A percentile compares a stretch with the other conserved stretches of the same genome.
Evolutionary conservation across 192 early-diverging fungal species (phyloP).

Genomic region (Phycomyces nitens): DNA sequence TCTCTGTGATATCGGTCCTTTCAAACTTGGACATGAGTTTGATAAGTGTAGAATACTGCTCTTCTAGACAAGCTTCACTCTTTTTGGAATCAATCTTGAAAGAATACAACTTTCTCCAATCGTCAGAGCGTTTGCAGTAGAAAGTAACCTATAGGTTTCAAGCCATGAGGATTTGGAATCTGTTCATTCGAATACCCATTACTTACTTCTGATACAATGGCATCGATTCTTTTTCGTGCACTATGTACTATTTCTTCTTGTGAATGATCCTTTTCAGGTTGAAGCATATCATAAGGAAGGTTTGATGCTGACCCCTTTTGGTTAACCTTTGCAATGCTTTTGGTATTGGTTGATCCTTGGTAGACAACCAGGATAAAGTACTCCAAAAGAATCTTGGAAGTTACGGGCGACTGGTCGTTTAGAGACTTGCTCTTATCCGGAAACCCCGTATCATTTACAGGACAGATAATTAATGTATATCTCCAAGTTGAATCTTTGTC

Average conservation of each 20-base stretch:
- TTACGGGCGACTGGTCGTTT: not conserved
- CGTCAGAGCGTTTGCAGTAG: conserved; percentile 9
- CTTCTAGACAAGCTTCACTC: not conserved
- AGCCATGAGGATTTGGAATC: not conserved
- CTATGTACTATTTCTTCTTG: conserved; percentile 7
- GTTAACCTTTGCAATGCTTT: conserved; percentile 5
- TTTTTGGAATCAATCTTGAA: conserved; percentile 1
- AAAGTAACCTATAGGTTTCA: conserved; percentile 17
- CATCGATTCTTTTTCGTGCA: conserved; percentile 17
- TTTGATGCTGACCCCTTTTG: not conserved
- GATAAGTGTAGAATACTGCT: conserved; percentile 9
- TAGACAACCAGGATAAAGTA: conserved; percentile 20
- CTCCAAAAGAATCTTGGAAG: conserved; percentile 9
- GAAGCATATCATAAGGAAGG: not conserved
- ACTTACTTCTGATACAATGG: conserved; percentile 15
- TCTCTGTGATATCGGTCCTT: conserved; percentile 8
- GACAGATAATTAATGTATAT: conserved; percentile 19
- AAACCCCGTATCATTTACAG: not conserved
- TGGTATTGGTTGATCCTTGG: not conserved
- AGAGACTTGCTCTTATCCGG: not conserved
- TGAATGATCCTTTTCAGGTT: conserved; percentile 10
- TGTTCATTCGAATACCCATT: not conserved
- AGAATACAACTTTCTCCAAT: conserved; percentile 25
- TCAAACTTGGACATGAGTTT: conserved; percentile 19
- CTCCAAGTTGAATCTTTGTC: conserved; percentile 5